Conservation (phyloP, 2,329 filamentous ascomycete genomes). For the Hypoxylon sp. region DNA sequence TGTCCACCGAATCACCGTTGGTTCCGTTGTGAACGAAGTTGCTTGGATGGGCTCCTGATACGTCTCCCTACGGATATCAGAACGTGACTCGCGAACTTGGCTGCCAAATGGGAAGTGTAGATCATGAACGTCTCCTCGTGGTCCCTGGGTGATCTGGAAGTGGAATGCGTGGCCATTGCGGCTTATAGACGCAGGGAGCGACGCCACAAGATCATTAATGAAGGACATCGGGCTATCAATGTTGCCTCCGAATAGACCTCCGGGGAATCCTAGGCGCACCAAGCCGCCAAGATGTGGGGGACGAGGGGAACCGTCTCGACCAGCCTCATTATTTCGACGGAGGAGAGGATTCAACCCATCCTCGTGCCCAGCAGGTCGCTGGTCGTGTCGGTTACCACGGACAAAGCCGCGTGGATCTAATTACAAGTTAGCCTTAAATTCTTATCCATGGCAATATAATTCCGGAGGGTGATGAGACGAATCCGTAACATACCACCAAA, state of each 20-base stretch:
- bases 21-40: conserved; percentile 75
- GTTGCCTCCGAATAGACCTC: conserved; percentile 54
- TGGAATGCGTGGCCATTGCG: conserved; percentile 64
- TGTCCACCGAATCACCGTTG: conserved; percentile 82
- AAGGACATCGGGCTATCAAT: conserved; percentile 63
- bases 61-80: conserved; percentile 59
- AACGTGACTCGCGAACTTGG: conserved; percentile 52
- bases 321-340: conserved; percentile 63
- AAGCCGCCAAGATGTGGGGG: conserved; percentile 58
- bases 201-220: conserved; percentile 65
- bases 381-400: conserved; percentile 61
- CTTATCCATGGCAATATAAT: no score
- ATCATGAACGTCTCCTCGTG: conserved; percentile 62
- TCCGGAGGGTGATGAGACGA: background rate
- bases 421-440: conserved; percentile 40
- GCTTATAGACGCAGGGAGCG: conserved; percentile 56
- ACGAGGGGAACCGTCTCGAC: conserved; percentile 58
- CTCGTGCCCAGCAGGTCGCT: conserved; percentile 68
- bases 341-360: conserved; percentile 90
- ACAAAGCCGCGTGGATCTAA: conserved; percentile 53
- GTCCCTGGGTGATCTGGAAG: conserved; percentile 64
- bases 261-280: conserved; percentile 62
- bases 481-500: conserved; percentile 41
- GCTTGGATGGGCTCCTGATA: conserved; percentile 74
- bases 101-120: conserved; percentile 48